Evolutionary conservation across 208 protist genomes (phyloP).

Genomic region (Strigomonas culicis): DNA sequence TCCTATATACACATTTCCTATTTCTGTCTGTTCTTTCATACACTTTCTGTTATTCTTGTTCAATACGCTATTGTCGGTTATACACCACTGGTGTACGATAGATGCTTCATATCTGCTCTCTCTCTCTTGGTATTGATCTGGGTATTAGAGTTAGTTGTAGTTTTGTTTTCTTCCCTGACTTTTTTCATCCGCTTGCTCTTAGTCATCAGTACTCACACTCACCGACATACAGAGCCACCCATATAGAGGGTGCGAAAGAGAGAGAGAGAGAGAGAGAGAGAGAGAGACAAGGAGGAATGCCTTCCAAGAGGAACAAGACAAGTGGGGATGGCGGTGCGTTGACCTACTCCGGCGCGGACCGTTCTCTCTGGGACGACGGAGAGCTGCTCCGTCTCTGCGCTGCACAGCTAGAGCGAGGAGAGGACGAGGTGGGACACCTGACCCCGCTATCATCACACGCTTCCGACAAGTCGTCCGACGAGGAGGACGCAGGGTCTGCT

Average conservation of each 20-base stretch:
- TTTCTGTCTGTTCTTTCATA: neutral
- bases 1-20: conserved; percentile 6
- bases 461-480: neutral
- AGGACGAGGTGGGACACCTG: conserved; percentile 7
- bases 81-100: neutral
- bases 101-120: neutral
- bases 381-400: conserved; percentile 79
- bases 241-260: neutral
- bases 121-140: conserved; percentile 11
- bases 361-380: conserved; percentile 76
- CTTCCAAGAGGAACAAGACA: neutral
- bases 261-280: neutral
- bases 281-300: neutral
- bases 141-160: conserved; percentile 5
- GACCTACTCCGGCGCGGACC: conserved; percentile 42
- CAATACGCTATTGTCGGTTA: neutral
- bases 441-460: neutral
- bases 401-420: conserved; percentile 48
- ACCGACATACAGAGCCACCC: neutral
- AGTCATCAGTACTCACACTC: neutral
- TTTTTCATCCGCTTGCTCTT: neutral
- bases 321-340: conserved; percentile 1
- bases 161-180: neutral
- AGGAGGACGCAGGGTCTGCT: neutral
- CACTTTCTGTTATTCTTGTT: neutral